Percentiles rank a stretch among this genome's conserved stretches.
These are phyloP conservation scores for Venturia pyrina DNA, from an alignment of 2,329 filamentous ascomycete species.

Conservation along the genomic window DNA sequence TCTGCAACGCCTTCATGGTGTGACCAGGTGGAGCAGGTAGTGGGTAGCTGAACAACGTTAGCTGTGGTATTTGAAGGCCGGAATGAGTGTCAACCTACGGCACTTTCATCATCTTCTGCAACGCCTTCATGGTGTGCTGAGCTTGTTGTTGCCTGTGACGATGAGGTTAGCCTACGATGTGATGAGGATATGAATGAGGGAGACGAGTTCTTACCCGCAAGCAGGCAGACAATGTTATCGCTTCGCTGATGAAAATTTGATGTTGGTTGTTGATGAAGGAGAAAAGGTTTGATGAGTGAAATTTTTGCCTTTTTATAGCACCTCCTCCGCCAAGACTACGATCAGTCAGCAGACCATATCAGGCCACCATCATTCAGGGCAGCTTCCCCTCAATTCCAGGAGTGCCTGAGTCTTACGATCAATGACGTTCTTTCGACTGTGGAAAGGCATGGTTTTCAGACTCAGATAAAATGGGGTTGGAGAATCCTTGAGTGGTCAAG, in stretches of 20 bases:
- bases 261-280: neutral
- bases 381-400: neutral
- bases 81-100: neutral
- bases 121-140: neutral
- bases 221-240: neutral
- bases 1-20: conserved; percentile 2
- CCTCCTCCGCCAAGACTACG: neutral
- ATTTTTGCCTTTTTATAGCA: neutral
- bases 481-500: too few relatives aligned
- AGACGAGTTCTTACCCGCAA: neutral
- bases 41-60: neutral
- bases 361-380: neutral
- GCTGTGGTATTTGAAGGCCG: neutral
- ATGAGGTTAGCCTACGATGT: neutral
- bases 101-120: neutral
- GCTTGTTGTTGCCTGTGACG: neutral
- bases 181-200: neutral
- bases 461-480: too few relatives aligned
- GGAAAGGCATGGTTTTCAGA: too few relatives aligned
- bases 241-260: neutral
- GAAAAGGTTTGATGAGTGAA: neutral
- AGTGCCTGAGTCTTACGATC: neutral
- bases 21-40: neutral
- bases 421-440: too few relatives aligned
- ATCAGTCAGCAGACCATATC: neutral